Base-by-base conservation (phyloP, 306 rosid genomes). In the Prunus armeniaca region DNA sequence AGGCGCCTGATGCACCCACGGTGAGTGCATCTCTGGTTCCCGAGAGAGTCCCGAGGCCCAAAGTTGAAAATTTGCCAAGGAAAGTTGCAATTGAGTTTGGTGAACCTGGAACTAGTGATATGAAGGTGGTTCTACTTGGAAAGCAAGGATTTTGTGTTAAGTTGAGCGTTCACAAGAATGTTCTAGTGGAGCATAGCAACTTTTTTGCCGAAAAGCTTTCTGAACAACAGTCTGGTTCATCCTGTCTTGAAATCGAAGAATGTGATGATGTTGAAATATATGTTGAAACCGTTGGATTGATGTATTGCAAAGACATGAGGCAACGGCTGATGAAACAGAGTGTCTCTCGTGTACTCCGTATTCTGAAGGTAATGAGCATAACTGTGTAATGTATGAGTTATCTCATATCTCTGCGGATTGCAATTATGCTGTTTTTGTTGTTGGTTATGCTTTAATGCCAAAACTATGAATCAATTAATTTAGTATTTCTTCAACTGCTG, bases 81-180 rank as follows among this genome's bases (percentile, higher is more conserved):
- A 93, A 93, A 87, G 91, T 93, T 45, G 93, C 98, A 65, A 87
- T 91, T 84, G 98, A 93, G 91, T 91, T 93, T 87, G 98, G 96
- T 78, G 97, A 93, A 80, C 86, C 93, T 49, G 93, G 98, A 82
- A 91, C 91, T 38, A 88, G 91, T 84, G 89, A 93, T 81, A 52
- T 89, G 79, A 91, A 88, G 89, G 85, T 93, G 76, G 64, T 89
- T 77, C 67, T 93, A 55, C 79, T 82, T 22, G 98, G 98, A 69
- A 93, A 88, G 90, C 97, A 90, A 69, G 98, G 98, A 28, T 91
- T 93, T 78, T 89, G 89, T 84, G 97, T 93, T 82, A 93, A 88
- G 88, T 68, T 93, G 82, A 91, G 91, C n/a, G 93, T 93, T 67
- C 98, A 93, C 77, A 86, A 54, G 88, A 88, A 86, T 77, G 91